Conservation (phyloP, 768 basidiomycete genomes). For the Chalciporus pseudorubinellus region DNA sequence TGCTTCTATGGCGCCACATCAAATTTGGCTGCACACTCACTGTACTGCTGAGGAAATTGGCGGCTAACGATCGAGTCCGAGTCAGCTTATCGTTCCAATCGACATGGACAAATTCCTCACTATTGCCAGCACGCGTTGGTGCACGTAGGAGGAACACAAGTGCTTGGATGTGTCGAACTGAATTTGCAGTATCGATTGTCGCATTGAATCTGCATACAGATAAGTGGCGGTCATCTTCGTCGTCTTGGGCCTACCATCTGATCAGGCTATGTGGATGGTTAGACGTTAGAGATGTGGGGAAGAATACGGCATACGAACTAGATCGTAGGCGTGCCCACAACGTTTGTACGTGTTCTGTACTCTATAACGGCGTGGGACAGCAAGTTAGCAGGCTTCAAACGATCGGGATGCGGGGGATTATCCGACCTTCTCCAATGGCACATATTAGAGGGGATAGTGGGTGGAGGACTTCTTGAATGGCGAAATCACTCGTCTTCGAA, state of each 20-base stretch:
- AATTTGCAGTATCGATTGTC: constrained; percentile 67
- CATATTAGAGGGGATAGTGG: constrained; percentile 43
- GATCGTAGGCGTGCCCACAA: constrained; percentile 53
- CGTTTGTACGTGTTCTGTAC: constrained; percentile 59
- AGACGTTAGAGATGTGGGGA: constrained; percentile 7
- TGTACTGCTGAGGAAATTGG: constrained; percentile 68
- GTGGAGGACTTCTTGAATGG: constrained; percentile 10
- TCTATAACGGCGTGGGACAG: constrained; percentile 35
- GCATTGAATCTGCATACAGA: constrained; percentile 55
- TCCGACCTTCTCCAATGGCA: constrained; percentile 71
- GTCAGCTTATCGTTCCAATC: constrained; percentile 20
- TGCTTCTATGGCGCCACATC: constrained; percentile 2
- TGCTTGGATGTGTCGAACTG: constrained; percentile 57
- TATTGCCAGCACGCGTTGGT: constrained; percentile 71
- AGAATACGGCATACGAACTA: constrained; percentile 40
- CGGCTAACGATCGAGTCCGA: constrained; percentile 42
- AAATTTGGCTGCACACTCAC: constrained; percentile 40
- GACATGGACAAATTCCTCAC: constrained; percentile 41
- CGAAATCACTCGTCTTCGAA: not conserved
- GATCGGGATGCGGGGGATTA: constrained; percentile 8
- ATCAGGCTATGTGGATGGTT: constrained; percentile 46
- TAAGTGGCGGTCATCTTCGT: constrained; percentile 10
- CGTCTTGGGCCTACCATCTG: constrained; percentile 45
- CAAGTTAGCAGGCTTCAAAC: constrained; percentile 12
- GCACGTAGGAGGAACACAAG: constrained; percentile 59